Evolutionary conservation across 1,284 basidiomycete species (phyloP), one percentile per base, ranked within the genome.

Genomic region (Volvariella volvacea): DNA sequence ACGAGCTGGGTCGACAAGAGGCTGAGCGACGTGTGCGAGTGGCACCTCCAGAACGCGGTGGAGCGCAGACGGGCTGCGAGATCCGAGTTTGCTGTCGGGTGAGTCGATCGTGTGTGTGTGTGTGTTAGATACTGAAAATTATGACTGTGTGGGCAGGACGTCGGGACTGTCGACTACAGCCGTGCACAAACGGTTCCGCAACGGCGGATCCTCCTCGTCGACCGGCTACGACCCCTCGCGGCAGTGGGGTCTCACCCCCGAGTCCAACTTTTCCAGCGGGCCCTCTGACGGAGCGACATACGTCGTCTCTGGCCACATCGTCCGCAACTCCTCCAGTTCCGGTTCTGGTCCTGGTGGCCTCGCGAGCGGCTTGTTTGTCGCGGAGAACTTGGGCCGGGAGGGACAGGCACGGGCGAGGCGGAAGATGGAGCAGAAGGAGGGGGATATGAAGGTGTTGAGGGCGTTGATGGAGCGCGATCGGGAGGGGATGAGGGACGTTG

Each of bases 1-100:
- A 78, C 78, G 8, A 76, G 79, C 38, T 98, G 93, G 92, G 88
- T 83, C 45, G 93, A 97, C 64, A 83, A 80, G 65, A 81, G 80
- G 45, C 76, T 84, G 48, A 83, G 83, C 51, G 79, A 84, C 15
- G 82, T 88, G 6, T 98, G 94, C 63, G 92, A 97, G 40, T 97
- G 79, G 62, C 94, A 97, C 64, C 64, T 95, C 21, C 82, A 89
- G 50, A 70, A 74, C 15, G 88, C 90, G 0, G 79, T 97, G n/a
- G 75, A 90, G 61, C 69, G 78, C 25, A 71, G 75, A 14, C 71
- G 88, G 10, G 78, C 83, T 0, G 76, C 74, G 0, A 73, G 93
- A 37, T 76, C 92, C 1, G 94, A 97, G 62, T 93, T 96, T 53
- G 74, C 88, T 8, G 68, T 70, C 2, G 85, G 88, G 89, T 91